Conservation (phyloP, 495 filamentous ascomycete species). For the Margaritispora aquatica region DNA sequence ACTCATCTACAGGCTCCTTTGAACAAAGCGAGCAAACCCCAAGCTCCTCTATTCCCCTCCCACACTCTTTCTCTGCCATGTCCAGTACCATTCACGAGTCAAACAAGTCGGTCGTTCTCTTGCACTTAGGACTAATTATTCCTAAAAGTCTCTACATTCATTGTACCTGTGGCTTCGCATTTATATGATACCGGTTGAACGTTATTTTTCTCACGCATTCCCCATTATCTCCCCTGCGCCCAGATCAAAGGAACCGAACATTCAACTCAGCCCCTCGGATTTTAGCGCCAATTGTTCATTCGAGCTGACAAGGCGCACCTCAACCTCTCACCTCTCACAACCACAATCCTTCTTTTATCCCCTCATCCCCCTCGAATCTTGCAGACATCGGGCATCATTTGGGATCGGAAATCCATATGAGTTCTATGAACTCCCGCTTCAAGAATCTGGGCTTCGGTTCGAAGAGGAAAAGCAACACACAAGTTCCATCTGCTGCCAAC, state of each 20-base stretch:
- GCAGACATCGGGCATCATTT: constrained; percentile 10
- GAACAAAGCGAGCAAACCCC: constrained; percentile 4
- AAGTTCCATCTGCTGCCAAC: constrained; percentile 17
- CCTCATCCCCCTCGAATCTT: constrained; percentile 4
- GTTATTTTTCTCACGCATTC: too few species aligned
- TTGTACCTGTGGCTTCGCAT: constrained; percentile 10
- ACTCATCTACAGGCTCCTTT: not conserved
- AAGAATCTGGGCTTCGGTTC: constrained; percentile 45
- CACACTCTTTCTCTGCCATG: not conserved
- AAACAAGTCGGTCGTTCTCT: not conserved
- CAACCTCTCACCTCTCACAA: not conserved
- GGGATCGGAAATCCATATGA: constrained; percentile 45
- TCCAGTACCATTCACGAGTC: not conserved
- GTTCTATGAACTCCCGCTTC: constrained; percentile 55
- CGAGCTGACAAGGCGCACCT: too few species aligned
- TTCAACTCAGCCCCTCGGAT: not conserved
- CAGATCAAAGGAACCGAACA: not conserved
- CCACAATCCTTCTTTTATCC: not conserved
- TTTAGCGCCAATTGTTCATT: constrained; percentile 6
- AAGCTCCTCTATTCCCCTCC: not conserved
- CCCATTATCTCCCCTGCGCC: not conserved
- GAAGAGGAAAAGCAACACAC: constrained; percentile 28
- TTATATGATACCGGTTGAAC: not conserved
- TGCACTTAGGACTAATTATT: not conserved
- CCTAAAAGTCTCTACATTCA: not conserved